Conservation (phyloP, 2,329 filamentous ascomycete species). For the Arthrobotrys iridis region DNA sequence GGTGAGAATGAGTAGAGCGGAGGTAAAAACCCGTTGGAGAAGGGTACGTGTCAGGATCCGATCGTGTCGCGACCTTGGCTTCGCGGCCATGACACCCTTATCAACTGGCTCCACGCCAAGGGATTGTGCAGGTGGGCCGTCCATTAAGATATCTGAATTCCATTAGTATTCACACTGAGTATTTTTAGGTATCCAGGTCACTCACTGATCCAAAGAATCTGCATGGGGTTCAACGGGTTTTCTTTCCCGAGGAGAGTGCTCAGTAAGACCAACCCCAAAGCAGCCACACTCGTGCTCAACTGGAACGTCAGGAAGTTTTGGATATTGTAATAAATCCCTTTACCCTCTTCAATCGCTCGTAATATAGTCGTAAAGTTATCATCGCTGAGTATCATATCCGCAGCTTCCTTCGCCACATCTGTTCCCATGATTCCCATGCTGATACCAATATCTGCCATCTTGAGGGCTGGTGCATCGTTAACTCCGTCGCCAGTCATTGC, state of each 20-base stretch:
- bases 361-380: conserved; percentile 93
- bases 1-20: conserved; percentile 87
- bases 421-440: conserved; percentile 95
- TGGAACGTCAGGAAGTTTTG: conserved; percentile 99
- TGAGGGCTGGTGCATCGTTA: conserved; percentile 94
- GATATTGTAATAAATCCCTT: conserved; percentile 99
- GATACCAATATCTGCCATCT: conserved; percentile 97
- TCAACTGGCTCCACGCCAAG: conserved; percentile 95
- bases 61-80: conserved; percentile 85
- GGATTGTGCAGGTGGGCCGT: conserved; percentile 95
- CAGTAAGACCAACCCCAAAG: conserved; percentile 86
- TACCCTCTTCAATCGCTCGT: conserved; percentile 95
- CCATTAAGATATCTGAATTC: conserved; percentile 92
- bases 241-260: conserved; percentile 93
- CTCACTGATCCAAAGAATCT: conserved; percentile 99
- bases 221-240: conserved; percentile 97
- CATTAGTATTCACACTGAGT: conserved; percentile 57
- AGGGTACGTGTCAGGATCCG: conserved; percentile 88
- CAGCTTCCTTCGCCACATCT: conserved; percentile 94
- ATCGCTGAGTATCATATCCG: conserved; percentile 91
- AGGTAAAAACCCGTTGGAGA: conserved; percentile 84
- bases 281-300: conserved; percentile 93
- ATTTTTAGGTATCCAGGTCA: conserved; percentile 56
- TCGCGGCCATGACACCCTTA: conserved; percentile 89
- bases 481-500: conserved; percentile 99